Percentiles rank a stretch among this genome's conserved stretches.
Conservation (phyloP, 345 rosid species). For the Tarenaya hassleriana region DNA sequence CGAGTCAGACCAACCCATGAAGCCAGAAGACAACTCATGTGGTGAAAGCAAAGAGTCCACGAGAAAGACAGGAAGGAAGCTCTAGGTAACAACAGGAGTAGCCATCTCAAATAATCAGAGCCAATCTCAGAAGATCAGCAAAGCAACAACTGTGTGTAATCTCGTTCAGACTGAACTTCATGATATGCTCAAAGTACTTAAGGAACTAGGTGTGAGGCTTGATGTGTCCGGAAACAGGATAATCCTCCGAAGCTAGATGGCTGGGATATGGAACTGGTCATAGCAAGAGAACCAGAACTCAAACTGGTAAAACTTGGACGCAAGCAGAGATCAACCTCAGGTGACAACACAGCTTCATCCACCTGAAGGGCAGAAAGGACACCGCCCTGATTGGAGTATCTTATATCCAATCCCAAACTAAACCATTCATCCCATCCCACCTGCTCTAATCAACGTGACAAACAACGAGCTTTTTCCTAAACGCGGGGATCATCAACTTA, state of each 20-base stretch:
- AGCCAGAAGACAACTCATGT: background rate
- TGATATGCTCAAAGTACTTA: slow-evolving; percentile 7
- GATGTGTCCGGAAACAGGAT: slow-evolving; percentile 8
- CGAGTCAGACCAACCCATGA: too few species aligned
- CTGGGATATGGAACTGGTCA: slow-evolving; percentile 9
- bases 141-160: slow-evolving; percentile 18
- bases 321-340: background rate
- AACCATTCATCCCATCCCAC: slow-evolving; percentile 2
- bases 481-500: slow-evolving; percentile 13
- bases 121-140: slow-evolving; percentile 11
- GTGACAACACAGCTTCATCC: slow-evolving; percentile 1
- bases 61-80: slow-evolving; percentile 17
- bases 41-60: slow-evolving; percentile 11
- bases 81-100: background rate
- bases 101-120: slow-evolving; percentile 1
- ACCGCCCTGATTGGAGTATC: slow-evolving; percentile 18
- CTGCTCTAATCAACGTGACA: slow-evolving; percentile 18
- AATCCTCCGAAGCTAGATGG: slow-evolving; percentile 15
- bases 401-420: slow-evolving; percentile 1
- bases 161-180: slow-evolving; percentile 13
- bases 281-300: slow-evolving; percentile 5
- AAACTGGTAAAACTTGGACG: slow-evolving; percentile 11
- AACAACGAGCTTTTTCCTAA: slow-evolving; percentile 18
- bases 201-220: slow-evolving; percentile 10
- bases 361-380: slow-evolving; percentile 9